phyloP scores from a whole-genome alignment of 2,329 filamentous ascomycete genomes.

The Aspergillus chevalieri region DNA sequence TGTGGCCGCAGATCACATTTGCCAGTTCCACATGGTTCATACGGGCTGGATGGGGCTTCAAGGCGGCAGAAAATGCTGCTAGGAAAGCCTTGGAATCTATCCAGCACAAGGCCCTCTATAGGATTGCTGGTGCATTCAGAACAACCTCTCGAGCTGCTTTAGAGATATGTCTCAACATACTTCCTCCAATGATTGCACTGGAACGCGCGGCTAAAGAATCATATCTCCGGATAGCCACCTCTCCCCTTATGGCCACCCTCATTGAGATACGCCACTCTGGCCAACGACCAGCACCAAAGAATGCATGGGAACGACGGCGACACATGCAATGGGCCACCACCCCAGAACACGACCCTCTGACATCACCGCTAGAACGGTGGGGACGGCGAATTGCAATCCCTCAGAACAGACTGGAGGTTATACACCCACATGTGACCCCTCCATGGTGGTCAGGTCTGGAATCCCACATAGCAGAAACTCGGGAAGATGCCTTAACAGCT shows the following conservation, averaged over 20 bases:
- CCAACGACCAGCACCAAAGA: neutral
- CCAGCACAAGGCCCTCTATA: constrained; percentile 19
- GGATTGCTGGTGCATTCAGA: constrained; percentile 20
- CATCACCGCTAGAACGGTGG: neutral
- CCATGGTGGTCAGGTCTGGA: neutral
- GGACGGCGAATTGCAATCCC: neutral
- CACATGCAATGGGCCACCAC: too few species aligned
- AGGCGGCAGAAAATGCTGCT: neutral
- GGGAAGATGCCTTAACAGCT: neutral
- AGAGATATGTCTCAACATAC: constrained; percentile 22
- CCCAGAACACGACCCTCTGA: neutral
- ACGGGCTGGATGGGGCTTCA: neutral
- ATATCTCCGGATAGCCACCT: constrained; percentile 15
- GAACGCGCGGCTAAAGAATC: constrained; percentile 17
- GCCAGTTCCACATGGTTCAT: constrained; percentile 21
- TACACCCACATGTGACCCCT: neutral
- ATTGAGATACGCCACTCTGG: neutral
- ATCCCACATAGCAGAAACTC: neutral
- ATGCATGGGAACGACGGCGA: neutral
- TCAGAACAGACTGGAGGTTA: neutral
- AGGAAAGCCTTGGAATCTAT: constrained; percentile 4
- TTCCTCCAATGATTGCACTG: constrained; percentile 14
- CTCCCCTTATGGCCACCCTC: neutral
- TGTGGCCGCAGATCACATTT: constrained; percentile 21
- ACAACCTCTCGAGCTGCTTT: constrained; percentile 13